Evolutionary conservation across 768 basidiomycete genomes (phyloP), one percentile per base, ranked within the genome.

Genomic region (Leccinum aurantiacum): DNA sequence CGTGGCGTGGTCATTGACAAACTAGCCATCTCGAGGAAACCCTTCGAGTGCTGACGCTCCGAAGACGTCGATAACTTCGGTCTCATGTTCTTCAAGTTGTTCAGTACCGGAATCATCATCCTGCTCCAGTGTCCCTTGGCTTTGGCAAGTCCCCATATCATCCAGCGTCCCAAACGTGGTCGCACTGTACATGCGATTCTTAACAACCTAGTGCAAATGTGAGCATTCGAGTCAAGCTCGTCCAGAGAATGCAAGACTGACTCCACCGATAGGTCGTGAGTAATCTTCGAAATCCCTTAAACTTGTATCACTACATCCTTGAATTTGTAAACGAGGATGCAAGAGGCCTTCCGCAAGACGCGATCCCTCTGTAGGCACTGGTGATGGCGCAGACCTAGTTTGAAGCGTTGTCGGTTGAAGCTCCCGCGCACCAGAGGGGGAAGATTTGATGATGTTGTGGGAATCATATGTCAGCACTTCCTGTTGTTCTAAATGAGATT

Each of bases 241-340:
- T 17, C 0, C 0, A 4, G 33, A 47, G 8, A 56, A 44, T 33
- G 14, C 19, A 4, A 35, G 27, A 65, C 73, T 62, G 4, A 75
- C 72, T 14, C 74, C 72, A 31, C 64, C 68, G 14, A 74, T 74
- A 4, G 72, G 72, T 11, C 74, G 67, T 1, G 74, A 74, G 38
- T 74, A 74, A 38, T 74, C 72, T 27, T 74, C 74, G 35, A 74
- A 74, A 54, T 74, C 72, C 57, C 67, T 65, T 54, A 74, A 53
- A 53, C 72, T 74, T 27, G 65, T 48, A 3, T 65, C 67, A 27
- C 74, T 74, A 46, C 44, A 35, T 0, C 70, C 71, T 19, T 70
- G 64, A 0, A 48, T 56, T 22, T 55, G 65, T 41, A 74, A 62
- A 14, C 73, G 66, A 3, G 72, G 72, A 46, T 74, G 71, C 19